Evolutionary conservation across 2,329 filamentous ascomycete genomes (phyloP).

Genomic region (Sporothrix euskadiensis): DNA sequence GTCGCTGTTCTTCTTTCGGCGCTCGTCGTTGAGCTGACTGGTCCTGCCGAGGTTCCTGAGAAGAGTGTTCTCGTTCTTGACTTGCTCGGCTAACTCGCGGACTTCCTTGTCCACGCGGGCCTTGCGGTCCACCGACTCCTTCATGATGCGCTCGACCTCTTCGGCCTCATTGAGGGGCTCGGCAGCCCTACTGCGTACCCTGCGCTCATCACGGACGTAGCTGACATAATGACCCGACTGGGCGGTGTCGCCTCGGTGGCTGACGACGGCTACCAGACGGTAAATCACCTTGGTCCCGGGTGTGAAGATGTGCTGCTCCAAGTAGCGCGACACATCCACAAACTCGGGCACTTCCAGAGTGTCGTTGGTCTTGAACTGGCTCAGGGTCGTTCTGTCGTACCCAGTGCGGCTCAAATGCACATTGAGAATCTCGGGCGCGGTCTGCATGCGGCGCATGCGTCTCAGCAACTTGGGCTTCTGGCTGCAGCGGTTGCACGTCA

Average conservation of each 20-base stretch:
- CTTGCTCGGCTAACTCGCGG: neutral
- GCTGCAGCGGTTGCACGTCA: constrained; percentile 24
- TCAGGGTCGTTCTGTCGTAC: rapidly evolving
- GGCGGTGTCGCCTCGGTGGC: constrained; percentile 20
- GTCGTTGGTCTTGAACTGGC: neutral
- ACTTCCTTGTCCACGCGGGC: neutral
- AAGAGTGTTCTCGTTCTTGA: neutral
- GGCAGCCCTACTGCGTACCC: neutral
- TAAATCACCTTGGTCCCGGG: constrained; percentile 27
- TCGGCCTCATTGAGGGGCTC: neutral
- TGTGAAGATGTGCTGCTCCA: constrained; percentile 29
- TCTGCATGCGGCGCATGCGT: constrained; percentile 25
- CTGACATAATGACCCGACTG: constrained; percentile 29
- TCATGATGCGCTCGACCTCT: neutral
- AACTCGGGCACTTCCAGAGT: constrained; percentile 26
- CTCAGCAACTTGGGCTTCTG: neutral
- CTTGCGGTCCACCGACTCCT: neutral
- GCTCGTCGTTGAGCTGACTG: neutral
- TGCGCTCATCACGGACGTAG: constrained; percentile 23
- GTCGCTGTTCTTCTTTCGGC: neutral
- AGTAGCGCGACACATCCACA: constrained; percentile 31
- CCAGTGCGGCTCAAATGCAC: constrained; percentile 25
- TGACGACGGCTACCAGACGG: constrained; percentile 30
- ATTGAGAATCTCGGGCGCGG: constrained; percentile 29
- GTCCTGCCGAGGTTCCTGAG: neutral